Conservation (phyloP, 106 monocot species). For the Allium cepa region DNA sequence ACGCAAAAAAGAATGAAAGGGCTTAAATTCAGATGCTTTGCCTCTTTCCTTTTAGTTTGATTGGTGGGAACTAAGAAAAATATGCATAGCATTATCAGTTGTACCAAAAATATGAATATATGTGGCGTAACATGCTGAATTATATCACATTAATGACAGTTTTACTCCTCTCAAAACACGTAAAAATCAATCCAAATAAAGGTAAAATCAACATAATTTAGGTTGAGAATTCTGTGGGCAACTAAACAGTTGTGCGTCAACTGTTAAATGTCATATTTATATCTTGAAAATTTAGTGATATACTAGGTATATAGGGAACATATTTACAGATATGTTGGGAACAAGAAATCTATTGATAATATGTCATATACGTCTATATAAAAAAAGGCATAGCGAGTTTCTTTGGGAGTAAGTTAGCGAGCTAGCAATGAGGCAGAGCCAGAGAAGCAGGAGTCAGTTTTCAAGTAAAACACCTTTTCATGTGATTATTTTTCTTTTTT, state of each 20-base stretch:
- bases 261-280: no score
- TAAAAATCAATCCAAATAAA: background rate
- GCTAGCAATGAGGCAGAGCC: no score
- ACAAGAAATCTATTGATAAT: no score
- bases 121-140: background rate
- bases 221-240: background rate
- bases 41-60: constrained; percentile 5
- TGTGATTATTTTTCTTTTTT: background rate
- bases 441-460: background rate
- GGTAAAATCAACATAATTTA: background rate
- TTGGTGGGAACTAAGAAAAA: constrained; percentile 4
- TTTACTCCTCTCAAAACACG: background rate
- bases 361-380: background rate
- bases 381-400: background rate
- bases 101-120: background rate
- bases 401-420: background rate
- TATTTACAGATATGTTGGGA: no score
- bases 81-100: background rate
- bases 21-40: constrained; percentile 9
- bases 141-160: background rate
- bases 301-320: no score
- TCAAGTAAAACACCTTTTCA: background rate
- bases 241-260: no score
- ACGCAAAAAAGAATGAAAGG: background rate
- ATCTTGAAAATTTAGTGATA: no score